Evolutionary conservation across 2,329 filamentous ascomycete genomes (phyloP).

Genomic region (Magnaporthales sp.): DNA sequence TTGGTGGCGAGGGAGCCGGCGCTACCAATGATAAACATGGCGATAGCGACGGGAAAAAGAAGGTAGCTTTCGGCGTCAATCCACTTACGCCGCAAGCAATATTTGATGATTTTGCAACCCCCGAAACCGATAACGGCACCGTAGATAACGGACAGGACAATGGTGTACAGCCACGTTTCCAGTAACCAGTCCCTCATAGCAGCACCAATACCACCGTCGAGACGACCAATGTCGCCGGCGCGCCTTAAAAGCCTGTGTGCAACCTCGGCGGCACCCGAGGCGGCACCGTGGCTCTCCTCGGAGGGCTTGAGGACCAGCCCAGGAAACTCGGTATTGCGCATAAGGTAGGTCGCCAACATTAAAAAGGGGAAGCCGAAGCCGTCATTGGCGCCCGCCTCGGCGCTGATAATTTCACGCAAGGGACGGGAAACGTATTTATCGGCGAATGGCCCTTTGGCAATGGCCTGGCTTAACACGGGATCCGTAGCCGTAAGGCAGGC

Average conservation of each 20-base stretch:
- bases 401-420: constrained; percentile 71
- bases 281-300: neutral
- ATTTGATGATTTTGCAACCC: constrained; percentile 73
- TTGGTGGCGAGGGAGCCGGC: constrained; percentile 82
- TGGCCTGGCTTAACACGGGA: constrained; percentile 78
- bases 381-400: constrained; percentile 83
- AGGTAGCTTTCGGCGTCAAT: constrained; percentile 83
- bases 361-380: constrained; percentile 83
- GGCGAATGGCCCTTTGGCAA: constrained; percentile 89
- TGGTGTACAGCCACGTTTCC: constrained; percentile 78
- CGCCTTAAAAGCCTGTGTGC: constrained; percentile 11
- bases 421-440: constrained; percentile 80
- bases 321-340: constrained; percentile 60
- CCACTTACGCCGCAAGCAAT: constrained; percentile 71
- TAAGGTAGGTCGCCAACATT: constrained; percentile 77
- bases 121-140: constrained; percentile 71
- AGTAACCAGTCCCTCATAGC: constrained; percentile 78
- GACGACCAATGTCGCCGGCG: constrained; percentile 33
- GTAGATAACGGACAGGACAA: constrained; percentile 69
- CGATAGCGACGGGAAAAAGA: constrained; percentile 76
- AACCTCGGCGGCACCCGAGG: neutral
- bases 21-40: constrained; percentile 79
- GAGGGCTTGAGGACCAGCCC: constrained; percentile 46
- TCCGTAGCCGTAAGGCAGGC: constrained; percentile 91
- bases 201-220: constrained; percentile 51